Percentiles rank a stretch among this genome's conserved stretches.
Conservation (phyloP, 305 asterid species). For the Fraxinus albicans region DNA sequence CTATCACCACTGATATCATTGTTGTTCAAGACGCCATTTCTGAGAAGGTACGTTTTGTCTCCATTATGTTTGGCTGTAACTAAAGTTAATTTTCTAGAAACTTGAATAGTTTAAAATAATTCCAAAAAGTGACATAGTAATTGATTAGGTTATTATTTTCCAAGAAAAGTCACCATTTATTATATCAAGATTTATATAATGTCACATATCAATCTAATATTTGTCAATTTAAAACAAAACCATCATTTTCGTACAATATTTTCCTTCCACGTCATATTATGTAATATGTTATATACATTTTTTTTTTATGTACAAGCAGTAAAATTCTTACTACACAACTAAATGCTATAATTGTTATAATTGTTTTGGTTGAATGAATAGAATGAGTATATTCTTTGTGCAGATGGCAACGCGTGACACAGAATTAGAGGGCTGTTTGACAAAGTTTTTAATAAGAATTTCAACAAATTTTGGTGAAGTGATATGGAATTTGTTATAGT, state of each 20-base stretch:
- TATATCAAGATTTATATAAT: no score
- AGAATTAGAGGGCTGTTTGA: no score
- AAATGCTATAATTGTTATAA: background rate
- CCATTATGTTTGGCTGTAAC: background rate
- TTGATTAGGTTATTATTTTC: no score
- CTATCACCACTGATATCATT: constrained; percentile 81
- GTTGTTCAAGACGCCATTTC: constrained; percentile 95
- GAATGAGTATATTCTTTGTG: background rate
- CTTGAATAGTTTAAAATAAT: no score
- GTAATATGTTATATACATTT: no score
- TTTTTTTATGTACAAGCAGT: no score
- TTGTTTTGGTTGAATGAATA: background rate
- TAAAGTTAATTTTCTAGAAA: no score
- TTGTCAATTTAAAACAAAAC: no score
- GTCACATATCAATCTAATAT: no score
- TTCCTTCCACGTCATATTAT: no score
- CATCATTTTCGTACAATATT: no score
- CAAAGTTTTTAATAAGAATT: no score
- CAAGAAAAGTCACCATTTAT: background rate
- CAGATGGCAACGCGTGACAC: background rate
- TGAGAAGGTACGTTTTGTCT: constrained; percentile 58
- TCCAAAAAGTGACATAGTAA: background rate
- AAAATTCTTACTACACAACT: background rate
- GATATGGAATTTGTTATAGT: background rate
- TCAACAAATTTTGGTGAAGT: background rate